These are phyloP conservation scores for Blastocladiella britannica DNA, from an alignment of 192 early-diverging fungal genomes.

Conservation along the genomic window DNA sequence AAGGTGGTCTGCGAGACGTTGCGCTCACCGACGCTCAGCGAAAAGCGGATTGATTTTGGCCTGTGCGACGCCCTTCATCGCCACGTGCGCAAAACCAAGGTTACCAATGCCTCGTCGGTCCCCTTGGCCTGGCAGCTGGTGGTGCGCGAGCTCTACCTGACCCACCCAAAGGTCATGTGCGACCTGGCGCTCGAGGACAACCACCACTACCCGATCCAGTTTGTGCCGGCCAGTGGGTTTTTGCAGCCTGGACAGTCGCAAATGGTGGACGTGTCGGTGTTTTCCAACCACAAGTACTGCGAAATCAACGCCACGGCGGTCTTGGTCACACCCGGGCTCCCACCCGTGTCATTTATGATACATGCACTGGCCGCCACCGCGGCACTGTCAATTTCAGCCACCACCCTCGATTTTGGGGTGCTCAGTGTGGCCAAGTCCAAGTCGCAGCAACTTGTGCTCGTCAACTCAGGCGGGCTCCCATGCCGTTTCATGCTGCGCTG, in stretches of 20 bases:
- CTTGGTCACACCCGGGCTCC: neutral
- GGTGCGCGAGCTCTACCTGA: conserved; percentile 8
- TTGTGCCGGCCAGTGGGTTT: conserved; percentile 22
- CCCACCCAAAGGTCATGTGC: conserved; percentile 9
- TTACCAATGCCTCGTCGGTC: conserved; percentile 22
- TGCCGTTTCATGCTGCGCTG: conserved; percentile 28
- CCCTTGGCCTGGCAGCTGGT: conserved; percentile 21
- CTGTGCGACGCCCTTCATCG: conserved; percentile 19
- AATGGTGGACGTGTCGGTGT: conserved; percentile 16
- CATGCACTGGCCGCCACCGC: conserved; percentile 27
- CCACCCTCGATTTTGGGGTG: conserved; percentile 20
- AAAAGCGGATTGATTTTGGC: conserved; percentile 30
- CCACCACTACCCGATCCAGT: conserved; percentile 14
- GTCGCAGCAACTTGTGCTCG: conserved; percentile 9
- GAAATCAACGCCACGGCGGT: neutral
- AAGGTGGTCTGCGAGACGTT: too few species aligned
- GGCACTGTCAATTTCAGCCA: conserved; percentile 8
- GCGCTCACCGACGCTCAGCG: conserved; percentile 10
- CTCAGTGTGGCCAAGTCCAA: conserved; percentile 24
- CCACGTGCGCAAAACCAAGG: conserved; percentile 21
- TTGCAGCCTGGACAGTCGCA: conserved; percentile 21
- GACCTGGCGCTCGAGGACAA: neutral
- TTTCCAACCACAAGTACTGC: neutral
- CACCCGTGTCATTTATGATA: conserved; percentile 13
- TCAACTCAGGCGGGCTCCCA: conserved; percentile 25